Percentiles rank a stretch among this genome's conserved stretches.
Conservation (phyloP, 2,329 filamentous ascomycete species). For the Stachybotrys chartarum region DNA sequence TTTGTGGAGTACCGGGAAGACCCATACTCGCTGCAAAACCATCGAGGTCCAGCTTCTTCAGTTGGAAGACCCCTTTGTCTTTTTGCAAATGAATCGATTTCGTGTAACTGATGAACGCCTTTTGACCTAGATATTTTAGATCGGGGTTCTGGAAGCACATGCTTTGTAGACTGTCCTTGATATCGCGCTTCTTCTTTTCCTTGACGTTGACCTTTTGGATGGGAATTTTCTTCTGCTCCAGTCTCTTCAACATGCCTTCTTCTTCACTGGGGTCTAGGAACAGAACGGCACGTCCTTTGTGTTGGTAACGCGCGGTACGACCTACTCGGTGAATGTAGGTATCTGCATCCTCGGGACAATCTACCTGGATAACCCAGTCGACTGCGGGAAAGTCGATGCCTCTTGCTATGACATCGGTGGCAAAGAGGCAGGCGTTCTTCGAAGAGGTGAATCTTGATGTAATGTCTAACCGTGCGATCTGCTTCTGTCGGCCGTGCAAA, state of each 20-base stretch:
- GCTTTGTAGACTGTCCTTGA: conserved; percentile 79
- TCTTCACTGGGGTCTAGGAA: conserved; percentile 93
- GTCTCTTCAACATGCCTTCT: conserved; percentile 75
- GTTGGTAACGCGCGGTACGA: conserved; percentile 87
- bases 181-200: conserved; percentile 80
- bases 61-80: conserved; percentile 85
- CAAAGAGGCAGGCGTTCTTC: conserved; percentile 82
- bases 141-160: conserved; percentile 95
- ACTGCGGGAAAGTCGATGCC: conserved; percentile 95
- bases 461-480: conserved; percentile 79
- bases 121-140: conserved; percentile 90
- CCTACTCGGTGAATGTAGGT: conserved; percentile 97
- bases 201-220: conserved; percentile 81
- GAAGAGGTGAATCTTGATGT: conserved; percentile 75
- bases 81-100: conserved; percentile 81
- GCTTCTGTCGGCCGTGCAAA: conserved; percentile 89
- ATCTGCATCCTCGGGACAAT: conserved; percentile 92
- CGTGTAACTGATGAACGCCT: conserved; percentile 87
- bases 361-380: conserved; percentile 98
- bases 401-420: conserved; percentile 89
- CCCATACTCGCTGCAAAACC: conserved; percentile 80
- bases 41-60: conserved; percentile 77
- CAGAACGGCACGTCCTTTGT: conserved; percentile 77
- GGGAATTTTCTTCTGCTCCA: conserved; percentile 85
- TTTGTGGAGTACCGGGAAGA: conserved; percentile 82